Base-by-base conservation (phyloP, 169 alveolate genomes). In the Plasmodium knowlesi region DNA sequence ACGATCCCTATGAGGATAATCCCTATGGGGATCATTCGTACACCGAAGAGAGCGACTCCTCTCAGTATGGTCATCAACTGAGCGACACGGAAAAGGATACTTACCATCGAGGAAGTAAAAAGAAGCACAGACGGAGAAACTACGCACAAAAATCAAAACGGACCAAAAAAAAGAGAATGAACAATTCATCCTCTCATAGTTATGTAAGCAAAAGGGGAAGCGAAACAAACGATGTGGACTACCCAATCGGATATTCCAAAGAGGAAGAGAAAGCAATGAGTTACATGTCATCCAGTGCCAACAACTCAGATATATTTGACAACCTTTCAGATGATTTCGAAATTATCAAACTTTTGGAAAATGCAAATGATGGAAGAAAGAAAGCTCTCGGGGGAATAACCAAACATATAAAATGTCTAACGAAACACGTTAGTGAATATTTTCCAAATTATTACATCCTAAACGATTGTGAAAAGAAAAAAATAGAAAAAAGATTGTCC, bases 251-350 rank as follows among this genome's bases (percentile, higher is more conserved):
- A 3, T 6, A 25, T 1, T 19, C 12, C 32, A 32, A 43, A 14
- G 25, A 74, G 28, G 90, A 82, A 30, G 85, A 89, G 9, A 88
- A 57, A 37, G 34, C 83, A 19, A 12, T 80, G 72, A 79, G 81
- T 53, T 79, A 79, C 53, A 67, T 5, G 5, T 89, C 89, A n/a
- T 88, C 94, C 16, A 89, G 83, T 89, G 82, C 39, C n/a, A 32
- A 54, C 53, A 82, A 89, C 53, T 89, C 89, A 61, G 94, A 89
- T 30, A 79, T 80, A 39, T 89, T 57, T 78, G 89, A 89, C 72
- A 34, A 89, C 43, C 89, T 89, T 16, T 89, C 94, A 43, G 94
- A 89, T 89, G 94, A 89, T 89, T 89, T 78, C 82, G 94, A 89
- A 89, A 89, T 89, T 79, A 89, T 89, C 30, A 78, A 89, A 54